Conservation (phyloP, 2,329 filamentous ascomycete genomes). For the Aspergillus tamarii region DNA sequence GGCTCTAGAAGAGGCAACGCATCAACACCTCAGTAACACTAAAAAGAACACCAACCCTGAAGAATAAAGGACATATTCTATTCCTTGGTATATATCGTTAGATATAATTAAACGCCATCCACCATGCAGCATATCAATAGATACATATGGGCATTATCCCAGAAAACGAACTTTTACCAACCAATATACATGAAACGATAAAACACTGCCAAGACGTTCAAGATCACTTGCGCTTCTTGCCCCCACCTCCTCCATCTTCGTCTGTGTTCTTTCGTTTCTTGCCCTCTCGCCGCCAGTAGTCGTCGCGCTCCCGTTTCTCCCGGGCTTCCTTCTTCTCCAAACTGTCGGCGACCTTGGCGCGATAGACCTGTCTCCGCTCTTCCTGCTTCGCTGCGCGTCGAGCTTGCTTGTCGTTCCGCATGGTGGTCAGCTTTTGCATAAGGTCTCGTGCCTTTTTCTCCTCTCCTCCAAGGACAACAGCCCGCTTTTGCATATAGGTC, state of each 20-base stretch:
- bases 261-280: slow-evolving; percentile 69
- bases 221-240: slow-evolving; percentile 47
- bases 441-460: slow-evolving; percentile 87
- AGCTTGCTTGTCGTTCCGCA: slow-evolving; percentile 86
- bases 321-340: slow-evolving; percentile 82
- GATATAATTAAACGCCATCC: slow-evolving; percentile 27
- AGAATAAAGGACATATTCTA: slow-evolving; percentile 6
- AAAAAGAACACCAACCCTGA: background rate
- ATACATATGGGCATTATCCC: slow-evolving; percentile 21
- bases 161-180: slow-evolving; percentile 21
- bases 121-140: slow-evolving; percentile 27
- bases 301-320: slow-evolving; percentile 89
- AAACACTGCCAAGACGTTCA: slow-evolving; percentile 1
- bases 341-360: slow-evolving; percentile 79
- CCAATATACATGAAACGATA: slow-evolving; percentile 28
- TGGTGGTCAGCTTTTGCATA: slow-evolving; percentile 88
- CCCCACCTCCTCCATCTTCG: slow-evolving; percentile 52
- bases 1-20: background rate
- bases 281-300: slow-evolving; percentile 90
- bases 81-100: slow-evolving; percentile 14
- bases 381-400: slow-evolving; percentile 86
- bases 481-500: slow-evolving; percentile 94
- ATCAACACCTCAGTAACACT: background rate
- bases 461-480: slow-evolving; percentile 81
- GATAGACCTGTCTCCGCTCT: slow-evolving; percentile 77